Evolutionary conservation across 2,329 filamentous ascomycete species (phyloP).

Genomic region (Penicillium sp.): DNA sequence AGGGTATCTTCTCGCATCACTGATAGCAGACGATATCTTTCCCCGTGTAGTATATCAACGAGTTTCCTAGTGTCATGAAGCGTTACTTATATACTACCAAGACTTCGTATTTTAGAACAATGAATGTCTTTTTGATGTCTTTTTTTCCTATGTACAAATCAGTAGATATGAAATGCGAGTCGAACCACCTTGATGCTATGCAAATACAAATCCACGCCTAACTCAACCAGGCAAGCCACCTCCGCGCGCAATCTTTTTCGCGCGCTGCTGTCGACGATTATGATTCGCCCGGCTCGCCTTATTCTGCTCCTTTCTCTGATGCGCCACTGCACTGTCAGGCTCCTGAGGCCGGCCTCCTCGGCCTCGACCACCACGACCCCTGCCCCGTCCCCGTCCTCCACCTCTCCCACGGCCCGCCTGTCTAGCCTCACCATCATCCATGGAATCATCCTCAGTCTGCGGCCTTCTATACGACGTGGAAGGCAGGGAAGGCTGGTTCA

Average conservation of each 20-base stretch:
- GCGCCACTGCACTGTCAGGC: conserved; percentile 64
- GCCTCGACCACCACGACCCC: conserved; percentile 46
- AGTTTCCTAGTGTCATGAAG: conserved; percentile 5
- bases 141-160: not conserved
- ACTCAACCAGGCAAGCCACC: conserved; percentile 39
- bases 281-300: conserved; percentile 82
- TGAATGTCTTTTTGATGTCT: conserved; percentile 8
- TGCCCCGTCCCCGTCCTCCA: conserved; percentile 48
- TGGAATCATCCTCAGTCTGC: conserved; percentile 44
- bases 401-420: conserved; percentile 43
- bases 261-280: conserved; percentile 68
- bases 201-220: not conserved
- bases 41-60: conserved; percentile 1
- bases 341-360: conserved; percentile 30
- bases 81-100: not conserved
- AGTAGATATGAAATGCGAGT: not conserved
- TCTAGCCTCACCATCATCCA: conserved; percentile 45
- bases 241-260: conserved; percentile 58
- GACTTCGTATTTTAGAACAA: conserved; percentile 1
- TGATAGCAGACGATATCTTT: not conserved
- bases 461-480: conserved; percentile 60
- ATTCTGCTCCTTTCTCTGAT: conserved; percentile 73
- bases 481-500: conserved; percentile 58
- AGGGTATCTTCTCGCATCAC: conserved; percentile 33
- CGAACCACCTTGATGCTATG: not conserved